Evolutionary conservation across 106 monocot species (phyloP), one percentile per base, ranked within the genome.

Genomic region (Agapanthus africanus): DNA sequence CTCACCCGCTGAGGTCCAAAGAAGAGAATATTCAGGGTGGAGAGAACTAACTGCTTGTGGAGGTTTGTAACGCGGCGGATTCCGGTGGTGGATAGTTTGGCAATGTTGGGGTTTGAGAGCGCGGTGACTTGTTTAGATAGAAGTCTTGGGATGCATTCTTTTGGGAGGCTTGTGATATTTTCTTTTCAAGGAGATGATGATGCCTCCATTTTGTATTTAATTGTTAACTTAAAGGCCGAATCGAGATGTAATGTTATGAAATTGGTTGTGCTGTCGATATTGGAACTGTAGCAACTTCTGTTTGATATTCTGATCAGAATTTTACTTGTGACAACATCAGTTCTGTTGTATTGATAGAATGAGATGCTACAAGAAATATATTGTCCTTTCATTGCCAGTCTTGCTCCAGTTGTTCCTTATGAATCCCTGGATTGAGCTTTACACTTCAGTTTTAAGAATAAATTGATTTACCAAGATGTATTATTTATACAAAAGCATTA

Each of bases 141-240:
- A 21, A 63, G 22, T 38, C 37, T 44, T 39, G 59, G 41, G 67
- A 62, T 71, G 62, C 28, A 68, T 77, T 87, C 78, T 80, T 87
- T 87, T 83, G 39, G 61, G 74, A 75, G 80, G 77, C 82, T 22
- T 66, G 80, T 46, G n/a, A n/a, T n/a, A 42, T 44, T 41, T 70
- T 44, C 37, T 27, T 70, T 59, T 54, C 6, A 32, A 2, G 6
- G 37, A 46, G 34, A 22, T 44, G 66, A 59, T 54, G 38, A 46
- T 66, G 74, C 77, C 65, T 63, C 74, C 37, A 44, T 65, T 51
- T 36, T 84, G 80, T 71, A 78, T 78, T 78, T 39, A 68, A 71
- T 80, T 59, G 60, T 74, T 74, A 54, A 34, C 51, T 26, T 8
- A 60, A 47, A 47, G 23, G 54, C 42, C 21, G 64, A 52, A n/a